Base-by-base conservation (phyloP, 768 basidiomycete genomes). In the Baorangia bicolor region DNA sequence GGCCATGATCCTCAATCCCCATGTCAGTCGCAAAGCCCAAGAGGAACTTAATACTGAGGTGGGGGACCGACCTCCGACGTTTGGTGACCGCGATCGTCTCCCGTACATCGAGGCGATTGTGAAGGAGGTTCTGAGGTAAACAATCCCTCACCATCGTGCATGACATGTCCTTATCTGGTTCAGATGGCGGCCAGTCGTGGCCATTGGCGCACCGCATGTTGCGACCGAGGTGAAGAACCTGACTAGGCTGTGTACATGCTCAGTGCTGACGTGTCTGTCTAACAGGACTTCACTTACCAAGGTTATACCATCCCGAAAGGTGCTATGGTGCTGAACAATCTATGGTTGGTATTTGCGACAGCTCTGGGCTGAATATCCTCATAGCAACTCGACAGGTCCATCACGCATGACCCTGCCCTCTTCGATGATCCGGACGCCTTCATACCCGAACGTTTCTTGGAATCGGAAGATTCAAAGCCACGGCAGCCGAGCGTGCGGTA, bases 371-470 rank as follows among this genome's bases (percentile, higher is more conserved):
- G 35, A n/a, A 37, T n/a, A 10, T 20, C 27, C 13, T 38, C 48
- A 28, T 49, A 16, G 27, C 13, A 35, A 27, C 18, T 16, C 35
- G 18, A 10, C 18, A 35, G 53, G 53, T 57, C 51, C n/a, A 53
- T 57, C 45, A 54, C 56, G 18, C 52, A 54, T 3, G 56, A 57
- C 30, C 46, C 56, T 12, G 30, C 34, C 5, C 53, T 57, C 11
- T 57, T 57, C 14, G 56, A 57, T 27, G 40, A 56, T 21, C 53
- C 60, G 13, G 60, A 62, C 2, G 54, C 60, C 5, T 61, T 61
- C 23, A 61, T 62, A 11, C 60, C 59, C 4, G 59, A 61, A 13
- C 54, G 59, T 5, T 61, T 61, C 30, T 12, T 61, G 39, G 40
- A 56, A 13, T 45, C 46, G 12, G 46, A 49, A 27, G 44, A 40